Conservation (phyloP, 257 asterid genomes). For the Fraxinus americana region DNA sequence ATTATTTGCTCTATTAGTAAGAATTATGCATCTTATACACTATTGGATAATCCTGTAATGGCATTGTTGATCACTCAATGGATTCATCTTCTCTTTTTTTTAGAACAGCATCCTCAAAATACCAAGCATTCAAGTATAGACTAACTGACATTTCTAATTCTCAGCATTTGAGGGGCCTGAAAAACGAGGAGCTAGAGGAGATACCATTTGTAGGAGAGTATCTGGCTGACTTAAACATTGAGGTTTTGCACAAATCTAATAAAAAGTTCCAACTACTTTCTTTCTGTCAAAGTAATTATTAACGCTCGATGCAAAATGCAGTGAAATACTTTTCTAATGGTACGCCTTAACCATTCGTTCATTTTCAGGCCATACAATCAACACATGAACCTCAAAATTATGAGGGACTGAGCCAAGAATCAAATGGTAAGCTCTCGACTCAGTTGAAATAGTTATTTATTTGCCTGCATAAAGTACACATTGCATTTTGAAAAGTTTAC, state of each 20-base stretch:
- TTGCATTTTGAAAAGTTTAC: background rate
- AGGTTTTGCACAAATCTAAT: slow-evolving; percentile 47
- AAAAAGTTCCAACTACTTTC: slow-evolving; percentile 10
- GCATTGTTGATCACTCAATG: slow-evolving; percentile 2
- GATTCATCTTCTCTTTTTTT: background rate
- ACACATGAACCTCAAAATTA: slow-evolving; percentile 43
- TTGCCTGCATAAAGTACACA: slow-evolving; percentile 5
- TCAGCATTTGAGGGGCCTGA: slow-evolving; percentile 69
- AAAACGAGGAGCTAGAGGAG: slow-evolving; percentile 72
- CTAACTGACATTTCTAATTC: slow-evolving; percentile 26
- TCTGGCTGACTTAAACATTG: slow-evolving; percentile 55
- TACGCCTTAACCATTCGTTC: background rate
- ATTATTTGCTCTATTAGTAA: slow-evolving; percentile 5
- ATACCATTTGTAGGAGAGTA: slow-evolving; percentile 64
- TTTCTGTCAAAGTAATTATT: background rate
- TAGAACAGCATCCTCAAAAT: slow-evolving; percentile 1
- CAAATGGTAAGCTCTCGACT: slow-evolving; percentile 46
- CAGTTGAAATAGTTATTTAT: slow-evolving; percentile 12
- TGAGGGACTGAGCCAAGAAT: slow-evolving; percentile 39
- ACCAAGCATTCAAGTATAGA: slow-evolving; percentile 14
- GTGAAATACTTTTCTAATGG: background rate
- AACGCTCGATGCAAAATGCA: slow-evolving; percentile 13
- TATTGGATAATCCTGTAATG: background rate
- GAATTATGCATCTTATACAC: slow-evolving; percentile 15
- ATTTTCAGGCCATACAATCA: slow-evolving; percentile 44